A percentile compares a stretch with the other conserved stretches of the same genome.
These are phyloP conservation scores for Mycena albidolilacea DNA, from an alignment of 768 basidiomycete genomes.

Conservation along the genomic window DNA sequence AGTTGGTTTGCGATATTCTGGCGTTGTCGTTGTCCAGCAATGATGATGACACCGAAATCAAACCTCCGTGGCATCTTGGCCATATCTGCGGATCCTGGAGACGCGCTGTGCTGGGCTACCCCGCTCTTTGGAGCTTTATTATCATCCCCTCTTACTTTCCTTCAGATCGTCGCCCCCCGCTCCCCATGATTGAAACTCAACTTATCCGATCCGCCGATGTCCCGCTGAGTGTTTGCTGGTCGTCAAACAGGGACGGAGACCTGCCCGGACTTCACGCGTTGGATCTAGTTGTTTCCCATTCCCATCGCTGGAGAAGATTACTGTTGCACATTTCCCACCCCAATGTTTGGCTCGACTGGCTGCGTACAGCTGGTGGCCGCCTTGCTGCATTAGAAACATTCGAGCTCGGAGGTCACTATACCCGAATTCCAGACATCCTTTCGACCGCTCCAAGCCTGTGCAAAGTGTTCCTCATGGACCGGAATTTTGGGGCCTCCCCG, in stretches of 20 bases:
- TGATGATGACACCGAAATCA: too few relatives aligned
- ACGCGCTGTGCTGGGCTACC: background rate
- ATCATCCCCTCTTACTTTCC: background rate
- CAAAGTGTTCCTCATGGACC: background rate
- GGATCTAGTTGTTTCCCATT: background rate
- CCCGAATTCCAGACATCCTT: background rate
- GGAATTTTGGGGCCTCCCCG: background rate
- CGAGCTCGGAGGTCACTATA: background rate
- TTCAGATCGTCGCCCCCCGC: too few relatives aligned
- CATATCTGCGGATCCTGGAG: background rate
- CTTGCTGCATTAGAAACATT: background rate
- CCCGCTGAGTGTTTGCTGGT: background rate
- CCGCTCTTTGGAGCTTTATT: background rate
- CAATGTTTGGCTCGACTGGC: background rate
- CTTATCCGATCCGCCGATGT: background rate
- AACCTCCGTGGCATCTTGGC: conserved; percentile 3
- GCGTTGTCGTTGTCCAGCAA: too few relatives aligned
- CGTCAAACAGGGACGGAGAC: background rate
- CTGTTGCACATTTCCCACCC: background rate
- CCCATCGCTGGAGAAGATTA: background rate
- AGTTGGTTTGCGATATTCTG: too few relatives aligned
- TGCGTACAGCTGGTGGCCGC: background rate
- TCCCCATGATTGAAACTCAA: background rate
- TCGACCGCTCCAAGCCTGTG: background rate
- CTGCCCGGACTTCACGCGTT: background rate